Conservation (phyloP, 2,329 filamentous ascomycete species). For the Parastagonospora avenae region DNA sequence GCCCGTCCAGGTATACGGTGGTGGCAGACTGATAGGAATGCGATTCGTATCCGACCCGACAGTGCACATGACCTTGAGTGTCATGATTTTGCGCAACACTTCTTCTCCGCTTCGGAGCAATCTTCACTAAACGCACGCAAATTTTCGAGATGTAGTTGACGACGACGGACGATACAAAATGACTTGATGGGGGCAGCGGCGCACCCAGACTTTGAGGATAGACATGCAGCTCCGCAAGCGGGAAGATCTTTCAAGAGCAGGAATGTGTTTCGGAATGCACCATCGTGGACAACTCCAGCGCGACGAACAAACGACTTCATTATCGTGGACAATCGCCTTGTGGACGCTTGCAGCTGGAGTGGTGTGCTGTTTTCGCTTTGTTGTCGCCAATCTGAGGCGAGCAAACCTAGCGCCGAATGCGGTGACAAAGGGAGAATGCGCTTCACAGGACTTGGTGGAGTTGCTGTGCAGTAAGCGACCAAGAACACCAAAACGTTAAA, state of each 20-base stretch:
- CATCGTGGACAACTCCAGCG: slow-evolving; percentile 12
- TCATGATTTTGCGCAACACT: slow-evolving; percentile 7
- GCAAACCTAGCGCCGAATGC: slow-evolving; percentile 19
- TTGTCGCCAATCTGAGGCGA: slow-evolving; percentile 14
- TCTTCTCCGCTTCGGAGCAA: not conserved
- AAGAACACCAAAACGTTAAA: not conserved
- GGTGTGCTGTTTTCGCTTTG: slow-evolving; percentile 16
- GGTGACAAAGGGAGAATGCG: slow-evolving; percentile 3
- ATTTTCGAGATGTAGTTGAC: slow-evolving; percentile 3
- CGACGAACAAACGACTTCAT: slow-evolving; percentile 14
- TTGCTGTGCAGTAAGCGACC: not conserved
- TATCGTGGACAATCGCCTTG: slow-evolving; percentile 18
- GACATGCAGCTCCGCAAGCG: slow-evolving; percentile 14
- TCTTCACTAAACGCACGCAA: not conserved
- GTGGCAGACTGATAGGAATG: slow-evolving; percentile 35
- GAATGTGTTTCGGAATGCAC: slow-evolving; percentile 32
- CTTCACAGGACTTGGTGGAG: not conserved
- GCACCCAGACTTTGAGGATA: slow-evolving; percentile 10
- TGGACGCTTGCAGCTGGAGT: slow-evolving; percentile 24
- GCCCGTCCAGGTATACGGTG: slow-evolving; percentile 37
- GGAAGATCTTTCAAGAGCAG: slow-evolving; percentile 13
- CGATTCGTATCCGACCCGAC: slow-evolving; percentile 16
- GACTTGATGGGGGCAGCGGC: not conserved
- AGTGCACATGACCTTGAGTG: slow-evolving; percentile 16
- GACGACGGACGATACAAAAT: not conserved